Base-by-base conservation (phyloP, 164 flowering plant species). In the Akebia trifoliata region DNA sequence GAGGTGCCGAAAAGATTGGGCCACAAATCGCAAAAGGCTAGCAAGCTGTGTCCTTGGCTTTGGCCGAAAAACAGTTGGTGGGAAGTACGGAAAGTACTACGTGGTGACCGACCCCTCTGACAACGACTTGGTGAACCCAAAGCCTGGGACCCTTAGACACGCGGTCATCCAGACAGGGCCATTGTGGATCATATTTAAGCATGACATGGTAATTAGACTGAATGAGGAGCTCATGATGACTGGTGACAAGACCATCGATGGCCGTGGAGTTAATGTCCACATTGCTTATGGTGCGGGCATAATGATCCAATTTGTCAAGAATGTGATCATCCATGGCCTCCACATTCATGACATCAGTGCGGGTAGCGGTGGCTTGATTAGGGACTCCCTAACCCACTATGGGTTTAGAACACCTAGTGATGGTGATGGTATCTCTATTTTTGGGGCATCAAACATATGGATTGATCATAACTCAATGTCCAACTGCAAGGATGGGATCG, bases 101-200 rank as follows among this genome's bases (percentile, higher is more conserved):
- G 69, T 78, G 0, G 90, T 83, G 2, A 83, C 82, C 0, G 83
- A 80, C 28, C 18, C 73, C 8, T 73, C 83, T 0, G 93, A 86
- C 48, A 44, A 64, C 7, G 81, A 82, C 59, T 5, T 79, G 64
- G 64, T 64, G 35, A 69, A 78, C 59, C 96, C 94, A 0, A 76
- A 69, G 60, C 81, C 76, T 0, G 96, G 96, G 2, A 89, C 96
- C n/a, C 76, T 89, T 20, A 78, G 96, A 5, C 78, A 82, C 18
- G 96, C 83, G 0, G 94, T 80, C 24, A 86, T 70, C 73, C 86
- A 75, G 25, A 22, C 61, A 0, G 52, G 57, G 57, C 92, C 97
- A 0, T 69, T 90, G 10, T 86, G 97, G 97, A 87, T 87, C 72
- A 65, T 61, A 26, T 87, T 87, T 48, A 53, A 67, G 0, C 56